phyloP scores from a whole-genome alignment of 2,329 filamentous ascomycete genomes.

The Lachnellula occidentalis region DNA sequence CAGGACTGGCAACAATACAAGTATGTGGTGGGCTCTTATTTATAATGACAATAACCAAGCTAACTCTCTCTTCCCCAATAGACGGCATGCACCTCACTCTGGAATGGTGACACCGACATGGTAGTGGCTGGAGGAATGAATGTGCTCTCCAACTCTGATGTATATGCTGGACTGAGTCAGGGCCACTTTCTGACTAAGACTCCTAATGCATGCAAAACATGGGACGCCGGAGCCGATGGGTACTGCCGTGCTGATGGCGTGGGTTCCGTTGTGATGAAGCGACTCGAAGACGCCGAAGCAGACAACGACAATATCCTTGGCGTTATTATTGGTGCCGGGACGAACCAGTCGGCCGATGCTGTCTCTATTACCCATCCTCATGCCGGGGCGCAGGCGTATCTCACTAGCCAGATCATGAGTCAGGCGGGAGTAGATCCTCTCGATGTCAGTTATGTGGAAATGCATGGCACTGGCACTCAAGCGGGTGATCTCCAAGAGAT shows the following conservation, averaged over 20 bases:
- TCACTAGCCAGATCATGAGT: slow-evolving; percentile 64
- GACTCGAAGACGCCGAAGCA: slow-evolving; percentile 40
- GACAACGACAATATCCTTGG: slow-evolving; percentile 45
- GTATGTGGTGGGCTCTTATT: slow-evolving; percentile 4
- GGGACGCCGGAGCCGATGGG: slow-evolving; percentile 42
- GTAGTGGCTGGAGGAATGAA: slow-evolving; percentile 21
- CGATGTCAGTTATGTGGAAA: slow-evolving; percentile 76
- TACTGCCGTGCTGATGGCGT: slow-evolving; percentile 47
- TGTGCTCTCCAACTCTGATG: slow-evolving; percentile 14
- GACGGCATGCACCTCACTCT: slow-evolving; percentile 17
- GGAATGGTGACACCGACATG: slow-evolving; percentile 16
- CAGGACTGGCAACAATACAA: slow-evolving; percentile 29
- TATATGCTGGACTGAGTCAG: slow-evolving; percentile 23
- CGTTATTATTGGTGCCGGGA: slow-evolving; percentile 62
- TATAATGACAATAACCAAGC: not conserved
- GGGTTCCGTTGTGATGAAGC: slow-evolving; percentile 43
- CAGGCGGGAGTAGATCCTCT: slow-evolving; percentile 68
- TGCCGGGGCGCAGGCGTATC: slow-evolving; percentile 62
- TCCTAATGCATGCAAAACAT: slow-evolving; percentile 44
- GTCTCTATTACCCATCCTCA: slow-evolving; percentile 80
- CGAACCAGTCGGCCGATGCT: slow-evolving; percentile 75
- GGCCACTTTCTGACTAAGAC: slow-evolving; percentile 31
- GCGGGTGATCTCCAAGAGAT: slow-evolving; percentile 78
- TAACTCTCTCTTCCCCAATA: not conserved
- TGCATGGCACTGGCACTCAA: slow-evolving; percentile 83